phyloP scores from a whole-genome alignment of 768 basidiomycete genomes.

The Tricholoma furcatifolium region DNA sequence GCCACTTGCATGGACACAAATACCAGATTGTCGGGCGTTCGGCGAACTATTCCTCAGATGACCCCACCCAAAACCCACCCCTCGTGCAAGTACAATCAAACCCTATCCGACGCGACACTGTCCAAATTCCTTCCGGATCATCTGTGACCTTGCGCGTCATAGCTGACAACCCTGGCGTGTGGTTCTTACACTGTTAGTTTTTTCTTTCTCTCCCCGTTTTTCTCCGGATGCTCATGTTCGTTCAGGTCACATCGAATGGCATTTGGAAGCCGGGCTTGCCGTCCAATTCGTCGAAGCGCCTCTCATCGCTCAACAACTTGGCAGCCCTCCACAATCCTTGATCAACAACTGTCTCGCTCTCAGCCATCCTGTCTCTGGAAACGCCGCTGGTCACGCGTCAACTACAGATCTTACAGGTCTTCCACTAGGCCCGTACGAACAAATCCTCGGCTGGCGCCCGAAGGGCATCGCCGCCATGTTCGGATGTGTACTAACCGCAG shows the following conservation, averaged over 20 bases:
- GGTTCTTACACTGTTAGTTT: slow-evolving; percentile 77
- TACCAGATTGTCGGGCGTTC: slow-evolving; percentile 78
- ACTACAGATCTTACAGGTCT: slow-evolving; percentile 69
- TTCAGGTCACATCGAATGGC: slow-evolving; percentile 83
- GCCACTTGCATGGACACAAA: slow-evolving; percentile 91
- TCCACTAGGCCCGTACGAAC: slow-evolving; percentile 67
- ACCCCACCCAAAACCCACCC: slow-evolving; percentile 79
- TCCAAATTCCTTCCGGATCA: slow-evolving; percentile 66
- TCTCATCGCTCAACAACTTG: slow-evolving; percentile 56
- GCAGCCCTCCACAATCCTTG: slow-evolving; percentile 54
- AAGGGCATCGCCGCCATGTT: slow-evolving; percentile 77
- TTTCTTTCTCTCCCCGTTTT: neutral
- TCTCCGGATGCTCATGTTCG: neutral
- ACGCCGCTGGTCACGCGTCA: slow-evolving; percentile 80
- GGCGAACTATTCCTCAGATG: slow-evolving; percentile 66
- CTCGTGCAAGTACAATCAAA: slow-evolving; percentile 77
- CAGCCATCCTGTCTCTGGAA: slow-evolving; percentile 64
- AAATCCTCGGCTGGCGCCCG: slow-evolving; percentile 69
- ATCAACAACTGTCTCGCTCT: slow-evolving; percentile 72
- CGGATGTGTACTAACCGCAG: slow-evolving; percentile 76
- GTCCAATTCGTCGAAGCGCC: slow-evolving; percentile 85
- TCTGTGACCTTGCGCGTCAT: slow-evolving; percentile 75
- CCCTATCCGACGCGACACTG: slow-evolving; percentile 90
- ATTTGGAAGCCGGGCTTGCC: slow-evolving; percentile 81
- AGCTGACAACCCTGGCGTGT: slow-evolving; percentile 92